phyloP scores from a whole-genome alignment of 768 basidiomycete genomes.

The Heimioporus sp. region DNA sequence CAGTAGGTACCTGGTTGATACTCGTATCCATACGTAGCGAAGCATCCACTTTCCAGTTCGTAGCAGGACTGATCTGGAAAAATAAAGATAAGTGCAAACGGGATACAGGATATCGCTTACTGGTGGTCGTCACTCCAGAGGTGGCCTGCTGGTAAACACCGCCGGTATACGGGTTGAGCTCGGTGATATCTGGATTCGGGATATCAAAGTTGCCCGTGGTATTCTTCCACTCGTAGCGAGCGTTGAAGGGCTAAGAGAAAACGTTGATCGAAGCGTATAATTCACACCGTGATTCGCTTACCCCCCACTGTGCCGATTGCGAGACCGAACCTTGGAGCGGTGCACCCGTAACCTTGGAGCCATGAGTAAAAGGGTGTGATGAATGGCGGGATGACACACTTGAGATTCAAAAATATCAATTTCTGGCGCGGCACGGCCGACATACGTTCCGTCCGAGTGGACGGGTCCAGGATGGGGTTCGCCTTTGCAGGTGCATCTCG shows the following conservation, averaged over 20 bases:
- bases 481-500: slow-evolving; percentile 83
- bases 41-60: slow-evolving; percentile 46
- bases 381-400: slow-evolving; percentile 33
- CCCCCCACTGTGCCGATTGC: slow-evolving; percentile 81
- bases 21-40: slow-evolving; percentile 76
- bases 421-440: slow-evolving; percentile 83
- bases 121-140: slow-evolving; percentile 63
- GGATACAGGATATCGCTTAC: slow-evolving; percentile 30
- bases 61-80: slow-evolving; percentile 68
- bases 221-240: slow-evolving; percentile 68
- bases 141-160: slow-evolving; percentile 83
- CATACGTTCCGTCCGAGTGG: slow-evolving; percentile 71
- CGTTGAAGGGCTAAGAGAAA: slow-evolving; percentile 68
- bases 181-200: slow-evolving; percentile 46
- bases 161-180: slow-evolving; percentile 67
- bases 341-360: slow-evolving; percentile 36
- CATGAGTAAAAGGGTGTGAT: slow-evolving; percentile 5
- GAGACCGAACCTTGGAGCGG: slow-evolving; percentile 61
- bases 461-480: slow-evolving; percentile 88
- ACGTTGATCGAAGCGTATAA: neutral
- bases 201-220: slow-evolving; percentile 58
- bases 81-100: neutral
- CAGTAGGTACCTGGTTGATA: slow-evolving; percentile 59
- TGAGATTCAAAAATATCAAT: slow-evolving; percentile 90
- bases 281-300: slow-evolving; percentile 35